Evolutionary conservation across 2,329 filamentous ascomycete genomes (phyloP), one percentile per base, ranked within the genome.

Genomic region (Neonectria punicea): DNA sequence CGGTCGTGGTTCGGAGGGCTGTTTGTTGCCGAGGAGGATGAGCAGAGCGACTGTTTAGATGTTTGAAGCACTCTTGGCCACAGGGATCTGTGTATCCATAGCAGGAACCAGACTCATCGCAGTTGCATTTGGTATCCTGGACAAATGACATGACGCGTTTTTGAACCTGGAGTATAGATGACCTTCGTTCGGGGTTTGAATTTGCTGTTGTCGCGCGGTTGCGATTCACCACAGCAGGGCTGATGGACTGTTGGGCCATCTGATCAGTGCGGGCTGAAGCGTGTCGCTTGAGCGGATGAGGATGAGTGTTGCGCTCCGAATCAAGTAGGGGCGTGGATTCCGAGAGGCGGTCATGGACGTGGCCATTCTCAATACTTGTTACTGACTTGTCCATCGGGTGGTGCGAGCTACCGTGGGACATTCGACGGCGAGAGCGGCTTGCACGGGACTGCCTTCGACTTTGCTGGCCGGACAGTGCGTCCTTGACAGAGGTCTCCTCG

Each of bases 21-120:
- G 80, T 77, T 5, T 78, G 71, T 8, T 77, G 74, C 28, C 81
- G 79, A 4, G 79, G 73, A 32, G 74, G 66, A 30, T 76, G 69
- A 4, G 75, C 70, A 22, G 79, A 68, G 22, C 84, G 81, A 32
- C 75, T 79, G 69, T 73, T 79, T 3, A 89, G 46, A 65, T 89
- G 87, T 69, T 89, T 90, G 76, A 88, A 89, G 76, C 89, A 90
- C 73, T 89, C 87, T 73, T 90, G 87, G 1, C 88, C 88, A 67
- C 89, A 91, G 1, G 88, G 88, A 69, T 91, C 89, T 2, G 87
- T 83, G 74, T 89, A 91, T 61, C 89, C 89, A 70, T 82, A 90
- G 73, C 89, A 91, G 2, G 86, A 85, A 0, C 88, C 89, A 18
- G 78, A 76, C 68, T 87, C 85, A 66, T 90, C 88, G 70, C 89